Conservation (phyloP, 2,329 filamentous ascomycete genomes). For the Colletotrichum graminicola region DNA sequence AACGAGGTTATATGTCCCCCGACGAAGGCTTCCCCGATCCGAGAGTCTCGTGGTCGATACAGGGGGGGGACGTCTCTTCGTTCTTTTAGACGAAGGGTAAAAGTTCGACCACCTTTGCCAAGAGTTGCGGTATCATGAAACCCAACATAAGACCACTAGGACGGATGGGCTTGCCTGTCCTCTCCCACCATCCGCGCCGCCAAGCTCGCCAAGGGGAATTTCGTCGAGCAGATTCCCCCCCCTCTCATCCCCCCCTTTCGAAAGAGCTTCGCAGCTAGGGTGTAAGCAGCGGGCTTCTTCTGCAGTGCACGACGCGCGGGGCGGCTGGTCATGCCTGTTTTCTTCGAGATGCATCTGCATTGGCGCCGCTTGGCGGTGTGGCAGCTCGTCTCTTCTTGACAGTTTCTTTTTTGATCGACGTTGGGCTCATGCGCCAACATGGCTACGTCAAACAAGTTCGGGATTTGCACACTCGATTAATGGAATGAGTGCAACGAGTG, state of each 20-base stretch:
- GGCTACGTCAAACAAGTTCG: background rate
- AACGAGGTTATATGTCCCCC: slow-evolving; percentile 20
- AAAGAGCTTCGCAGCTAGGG: slow-evolving; percentile 13
- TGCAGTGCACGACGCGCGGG: background rate
- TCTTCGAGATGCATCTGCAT: slow-evolving; percentile 21
- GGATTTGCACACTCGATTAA: too few species aligned
- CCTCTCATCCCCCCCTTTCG: background rate
- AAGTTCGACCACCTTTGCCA: slow-evolving; percentile 10
- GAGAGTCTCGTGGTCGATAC: background rate
- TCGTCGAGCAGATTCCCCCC: background rate
- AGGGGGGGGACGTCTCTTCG: too few species aligned
- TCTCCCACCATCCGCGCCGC: slow-evolving; percentile 22
- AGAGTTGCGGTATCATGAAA: slow-evolving; percentile 34
- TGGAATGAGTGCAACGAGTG: background rate
- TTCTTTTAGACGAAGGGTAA: background rate
- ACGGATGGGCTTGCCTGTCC: background rate
- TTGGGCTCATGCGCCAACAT: slow-evolving; percentile 14
- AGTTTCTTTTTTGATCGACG: slow-evolving; percentile 6
- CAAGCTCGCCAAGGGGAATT: slow-evolving; percentile 35
- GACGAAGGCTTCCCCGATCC: background rate
- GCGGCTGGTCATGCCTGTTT: slow-evolving; percentile 32
- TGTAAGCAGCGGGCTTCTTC: background rate
- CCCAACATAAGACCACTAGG: slow-evolving; percentile 31
- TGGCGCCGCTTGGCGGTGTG: slow-evolving; percentile 33
- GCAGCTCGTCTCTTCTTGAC: slow-evolving; percentile 34